phyloP scores from a whole-genome alignment of 2,329 filamentous ascomycete genomes.

The Xylaria sp. region DNA sequence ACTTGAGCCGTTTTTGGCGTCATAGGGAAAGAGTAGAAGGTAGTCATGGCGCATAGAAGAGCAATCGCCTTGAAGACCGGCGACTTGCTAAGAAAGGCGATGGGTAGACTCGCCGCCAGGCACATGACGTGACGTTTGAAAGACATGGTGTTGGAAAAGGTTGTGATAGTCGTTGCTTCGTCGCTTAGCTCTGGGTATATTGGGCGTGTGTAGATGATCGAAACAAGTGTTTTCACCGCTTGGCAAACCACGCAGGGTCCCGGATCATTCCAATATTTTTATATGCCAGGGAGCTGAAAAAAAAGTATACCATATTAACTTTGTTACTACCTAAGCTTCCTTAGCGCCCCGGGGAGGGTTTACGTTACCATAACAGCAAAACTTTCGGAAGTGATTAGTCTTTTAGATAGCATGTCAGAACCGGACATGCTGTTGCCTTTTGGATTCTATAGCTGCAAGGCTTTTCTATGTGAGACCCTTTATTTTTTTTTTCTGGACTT shows the following conservation, averaged over 20 bases:
- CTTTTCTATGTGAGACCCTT: too few species aligned
- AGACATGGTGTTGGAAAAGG: conserved; percentile 31
- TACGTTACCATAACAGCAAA: conserved; percentile 6
- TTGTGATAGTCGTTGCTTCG: conserved; percentile 33
- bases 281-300: conserved; percentile 25
- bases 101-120: conserved; percentile 31
- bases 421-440: conserved; percentile 16
- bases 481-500: too few species aligned
- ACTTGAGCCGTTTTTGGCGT: conserved; percentile 31
- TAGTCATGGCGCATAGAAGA: conserved; percentile 31
- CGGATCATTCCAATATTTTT: conserved; percentile 25
- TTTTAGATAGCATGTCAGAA: conserved; percentile 23
- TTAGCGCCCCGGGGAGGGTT: neutral
- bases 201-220: conserved; percentile 22
- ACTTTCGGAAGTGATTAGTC: conserved; percentile 18
- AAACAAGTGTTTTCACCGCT: conserved; percentile 21
- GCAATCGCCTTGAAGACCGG: conserved; percentile 30
- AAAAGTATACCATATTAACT: conserved; percentile 29
- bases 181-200: conserved; percentile 29
- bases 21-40: conserved; percentile 31
- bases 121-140: conserved; percentile 28
- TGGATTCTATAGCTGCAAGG: conserved; percentile 19
- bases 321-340: conserved; percentile 28
- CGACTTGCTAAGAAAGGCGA: conserved; percentile 31
- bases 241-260: conserved; percentile 21